phyloP scores from a whole-genome alignment of 495 filamentous ascomycete species.

The Hypoxylon lenormandii region DNA sequence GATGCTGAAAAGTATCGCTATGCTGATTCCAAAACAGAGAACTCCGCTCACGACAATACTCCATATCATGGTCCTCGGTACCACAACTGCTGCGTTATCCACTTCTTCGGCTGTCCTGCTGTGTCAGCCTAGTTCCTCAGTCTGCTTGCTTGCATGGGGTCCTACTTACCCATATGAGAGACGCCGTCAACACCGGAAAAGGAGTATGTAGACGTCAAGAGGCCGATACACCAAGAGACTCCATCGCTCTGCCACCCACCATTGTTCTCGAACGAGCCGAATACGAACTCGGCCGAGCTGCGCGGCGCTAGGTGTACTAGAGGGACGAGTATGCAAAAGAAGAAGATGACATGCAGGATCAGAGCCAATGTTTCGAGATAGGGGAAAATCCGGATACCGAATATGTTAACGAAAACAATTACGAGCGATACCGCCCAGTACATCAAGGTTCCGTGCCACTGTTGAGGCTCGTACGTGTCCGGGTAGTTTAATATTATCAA shows the following conservation, averaged over 20 bases:
- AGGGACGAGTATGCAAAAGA: conserved; percentile 60
- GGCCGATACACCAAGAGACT: conserved; percentile 57
- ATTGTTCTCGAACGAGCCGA: conserved; percentile 55
- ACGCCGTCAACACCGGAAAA: conserved; percentile 22
- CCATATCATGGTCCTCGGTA: conserved; percentile 59
- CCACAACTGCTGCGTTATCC: conserved; percentile 55
- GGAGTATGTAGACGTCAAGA: conserved; percentile 39
- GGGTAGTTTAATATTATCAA: conserved; percentile 59
- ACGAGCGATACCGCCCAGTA: conserved; percentile 60
- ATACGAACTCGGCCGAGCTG: conserved; percentile 61
- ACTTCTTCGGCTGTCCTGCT: conserved; percentile 57
- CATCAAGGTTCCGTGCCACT: conserved; percentile 64
- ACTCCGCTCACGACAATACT: conserved; percentile 58
- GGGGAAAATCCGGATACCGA: conserved; percentile 58
- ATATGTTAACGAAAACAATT: conserved; percentile 60
- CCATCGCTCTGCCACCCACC: conserved; percentile 60
- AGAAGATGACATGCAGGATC: conserved; percentile 63
- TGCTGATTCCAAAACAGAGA: conserved; percentile 58
- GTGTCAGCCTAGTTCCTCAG: background rate
- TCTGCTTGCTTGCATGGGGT: background rate
- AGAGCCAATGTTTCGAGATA: conserved; percentile 62
- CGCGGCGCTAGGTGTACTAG: conserved; percentile 60
- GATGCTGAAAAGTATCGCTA: conserved; percentile 59
- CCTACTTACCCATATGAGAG: conserved; percentile 16
- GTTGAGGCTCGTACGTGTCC: conserved; percentile 53